Conservation (phyloP, 352 stramenopile species). For the Peronospora farinosa region DNA sequence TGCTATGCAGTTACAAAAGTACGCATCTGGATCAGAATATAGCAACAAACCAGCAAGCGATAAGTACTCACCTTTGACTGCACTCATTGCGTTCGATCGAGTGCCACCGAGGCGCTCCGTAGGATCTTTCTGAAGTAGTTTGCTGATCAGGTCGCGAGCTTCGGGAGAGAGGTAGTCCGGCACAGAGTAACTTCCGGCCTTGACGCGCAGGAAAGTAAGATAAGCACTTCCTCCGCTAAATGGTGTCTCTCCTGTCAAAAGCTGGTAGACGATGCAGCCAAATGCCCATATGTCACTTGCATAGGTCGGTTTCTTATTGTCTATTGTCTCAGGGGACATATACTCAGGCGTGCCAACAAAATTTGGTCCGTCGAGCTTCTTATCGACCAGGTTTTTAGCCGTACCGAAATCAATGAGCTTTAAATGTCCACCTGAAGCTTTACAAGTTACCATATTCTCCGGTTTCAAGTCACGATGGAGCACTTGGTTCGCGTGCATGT, state of each 20-base stretch:
- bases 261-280: conserved; percentile 71
- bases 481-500: conserved; percentile 89
- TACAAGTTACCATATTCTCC: conserved; percentile 92
- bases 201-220: conserved; percentile 69
- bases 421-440: conserved; percentile 44
- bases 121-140: conserved; percentile 48
- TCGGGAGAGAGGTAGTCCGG: conserved; percentile 57
- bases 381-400: conserved; percentile 60
- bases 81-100: conserved; percentile 27
- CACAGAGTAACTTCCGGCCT: conserved; percentile 51
- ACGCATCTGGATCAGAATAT: not conserved
- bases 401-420: conserved; percentile 83
- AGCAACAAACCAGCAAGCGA: not conserved
- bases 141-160: conserved; percentile 56
- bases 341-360: conserved; percentile 88
- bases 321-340: conserved; percentile 81
- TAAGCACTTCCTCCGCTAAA: conserved; percentile 76
- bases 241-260: conserved; percentile 73
- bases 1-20: conserved; percentile 22
- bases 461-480: conserved; percentile 93
- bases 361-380: conserved; percentile 67
- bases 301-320: conserved; percentile 62
- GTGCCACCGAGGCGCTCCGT: conserved; percentile 26
- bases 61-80: conserved; percentile 49
- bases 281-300: conserved; percentile 74